Evolutionary conservation across 108 stramenopile species (phyloP).

Genomic region (Bacterosira constricta): DNA sequence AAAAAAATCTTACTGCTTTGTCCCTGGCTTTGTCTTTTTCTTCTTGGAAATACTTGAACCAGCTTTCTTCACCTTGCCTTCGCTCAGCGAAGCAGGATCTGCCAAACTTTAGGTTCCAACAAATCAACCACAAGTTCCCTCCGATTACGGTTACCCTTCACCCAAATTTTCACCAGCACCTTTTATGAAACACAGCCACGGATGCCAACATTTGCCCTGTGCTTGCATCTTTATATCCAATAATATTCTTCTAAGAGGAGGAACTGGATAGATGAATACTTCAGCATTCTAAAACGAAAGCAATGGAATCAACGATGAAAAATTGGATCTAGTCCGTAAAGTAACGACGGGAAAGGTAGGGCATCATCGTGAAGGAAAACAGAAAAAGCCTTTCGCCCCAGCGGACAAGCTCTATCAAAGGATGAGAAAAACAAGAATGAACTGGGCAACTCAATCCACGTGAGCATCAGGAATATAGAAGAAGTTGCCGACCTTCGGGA

Average conservation of each 20-base stretch:
- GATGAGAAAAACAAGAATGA: too few relatives aligned
- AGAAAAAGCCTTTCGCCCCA: too few relatives aligned
- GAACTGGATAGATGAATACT: too few relatives aligned
- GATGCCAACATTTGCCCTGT: constrained; percentile 39
- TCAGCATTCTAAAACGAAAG: too few relatives aligned
- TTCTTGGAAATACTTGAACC: constrained; percentile 5
- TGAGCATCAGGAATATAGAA: too few relatives aligned
- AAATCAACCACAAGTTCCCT: constrained; percentile 76
- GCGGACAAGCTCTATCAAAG: too few relatives aligned
- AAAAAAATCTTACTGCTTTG: not conserved
- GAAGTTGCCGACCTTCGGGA: too few relatives aligned
- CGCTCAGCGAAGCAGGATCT: constrained; percentile 9
- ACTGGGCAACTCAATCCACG: too few relatives aligned
- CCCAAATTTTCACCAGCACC: constrained; percentile 79
- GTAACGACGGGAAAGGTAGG: too few relatives aligned
- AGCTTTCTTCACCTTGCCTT: not conserved
- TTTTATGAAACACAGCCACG: constrained; percentile 88
- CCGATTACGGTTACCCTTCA: constrained; percentile 58
- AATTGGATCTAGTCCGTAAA: too few relatives aligned
- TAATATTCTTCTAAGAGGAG: constrained; percentile 59
- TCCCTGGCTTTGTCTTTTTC: constrained; percentile 33
- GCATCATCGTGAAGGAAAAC: too few relatives aligned
- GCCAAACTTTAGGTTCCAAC: constrained; percentile 45
- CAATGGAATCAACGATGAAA: too few relatives aligned
- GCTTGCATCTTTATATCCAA: constrained; percentile 55